These are phyloP conservation scores for Dactylellina haptotyla DNA, from an alignment of 2,329 filamentous ascomycete species.

Conservation along the genomic window DNA sequence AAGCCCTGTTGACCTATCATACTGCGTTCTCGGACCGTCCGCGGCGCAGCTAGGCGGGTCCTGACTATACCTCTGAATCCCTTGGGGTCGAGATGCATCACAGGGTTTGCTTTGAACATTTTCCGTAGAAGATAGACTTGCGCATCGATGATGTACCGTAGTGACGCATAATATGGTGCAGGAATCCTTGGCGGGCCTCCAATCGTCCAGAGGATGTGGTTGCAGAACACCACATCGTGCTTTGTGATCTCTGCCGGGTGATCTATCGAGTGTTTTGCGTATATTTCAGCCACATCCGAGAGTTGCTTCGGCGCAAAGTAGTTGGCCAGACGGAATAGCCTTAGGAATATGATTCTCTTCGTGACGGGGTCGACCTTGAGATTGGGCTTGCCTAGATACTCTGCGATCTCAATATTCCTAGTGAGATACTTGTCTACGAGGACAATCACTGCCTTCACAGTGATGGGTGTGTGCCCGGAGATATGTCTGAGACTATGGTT, in stretches of 20 bases:
- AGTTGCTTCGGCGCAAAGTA: slow-evolving; percentile 40
- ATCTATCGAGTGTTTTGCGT: slow-evolving; percentile 49
- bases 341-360: slow-evolving; percentile 42
- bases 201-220: slow-evolving; percentile 48
- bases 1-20: slow-evolving; percentile 43
- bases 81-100: slow-evolving; percentile 47
- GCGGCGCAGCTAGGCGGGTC: slow-evolving; percentile 36
- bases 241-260: slow-evolving; percentile 26
- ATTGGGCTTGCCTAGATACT: slow-evolving; percentile 1
- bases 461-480: slow-evolving; percentile 27
- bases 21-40: slow-evolving; percentile 16
- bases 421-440: slow-evolving; percentile 34
- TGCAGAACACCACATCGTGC: slow-evolving; percentile 41
- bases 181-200: slow-evolving; percentile 21
- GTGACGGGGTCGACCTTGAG: slow-evolving; percentile 34
- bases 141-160: slow-evolving; percentile 46
- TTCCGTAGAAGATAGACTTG: slow-evolving; percentile 38
- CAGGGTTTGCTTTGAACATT: slow-evolving; percentile 39
- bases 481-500: slow-evolving; percentile 43
- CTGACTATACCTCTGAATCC: slow-evolving; percentile 47
- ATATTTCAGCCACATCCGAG: slow-evolving; percentile 20
- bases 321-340: slow-evolving; percentile 38
- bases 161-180: slow-evolving; percentile 23
- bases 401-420: slow-evolving; percentile 24
- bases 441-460: slow-evolving; percentile 11